These are phyloP conservation scores for Phoenix roebelenii DNA, from an alignment of 176 grass and related monocot species.

Conservation along the genomic window DNA sequence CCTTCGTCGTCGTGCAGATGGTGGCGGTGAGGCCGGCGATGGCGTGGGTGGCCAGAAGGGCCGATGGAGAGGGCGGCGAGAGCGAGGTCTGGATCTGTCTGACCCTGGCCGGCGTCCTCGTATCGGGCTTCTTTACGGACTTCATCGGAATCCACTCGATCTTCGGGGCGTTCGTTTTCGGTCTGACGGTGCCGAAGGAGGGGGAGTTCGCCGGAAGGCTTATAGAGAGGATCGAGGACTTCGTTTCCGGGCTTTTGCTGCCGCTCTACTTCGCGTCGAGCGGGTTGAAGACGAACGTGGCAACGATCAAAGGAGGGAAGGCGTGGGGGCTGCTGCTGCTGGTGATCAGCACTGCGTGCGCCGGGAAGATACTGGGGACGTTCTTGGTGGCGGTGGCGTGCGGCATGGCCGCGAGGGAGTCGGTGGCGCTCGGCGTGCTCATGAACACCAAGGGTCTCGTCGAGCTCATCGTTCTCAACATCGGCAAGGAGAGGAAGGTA, in stretches of 20 bases:
- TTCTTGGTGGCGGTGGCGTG: conserved; percentile 58
- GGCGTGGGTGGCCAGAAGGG: conserved; percentile 48
- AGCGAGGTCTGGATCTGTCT: conserved; percentile 40
- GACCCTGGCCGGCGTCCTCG: conserved; percentile 43
- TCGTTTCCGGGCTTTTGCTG: conserved; percentile 53
- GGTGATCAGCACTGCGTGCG: conserved; percentile 48
- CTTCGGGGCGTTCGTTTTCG: conserved; percentile 86
- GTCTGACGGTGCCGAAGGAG: conserved; percentile 60
- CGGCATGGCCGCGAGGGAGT: conserved; percentile 45
- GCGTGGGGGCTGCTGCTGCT: conserved; percentile 50
- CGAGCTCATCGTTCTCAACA: conserved; percentile 91
- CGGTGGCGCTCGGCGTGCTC: conserved; percentile 43
- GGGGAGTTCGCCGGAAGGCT: conserved; percentile 47
- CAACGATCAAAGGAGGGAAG: conserved; percentile 40
- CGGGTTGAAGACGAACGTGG: conserved; percentile 75
- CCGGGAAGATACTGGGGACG: conserved; percentile 45
- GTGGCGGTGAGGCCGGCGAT: conserved; percentile 38
- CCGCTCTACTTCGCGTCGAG: conserved; percentile 81
- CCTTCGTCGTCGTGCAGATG: conserved; percentile 46
- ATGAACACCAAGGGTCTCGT: conserved; percentile 96
- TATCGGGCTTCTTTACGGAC: conserved; percentile 56
- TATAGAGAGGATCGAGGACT: conserved; percentile 71
- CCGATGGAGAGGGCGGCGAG: conserved; percentile 23
- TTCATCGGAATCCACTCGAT: conserved; percentile 82
- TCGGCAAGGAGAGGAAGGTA: conserved; percentile 75